Evolutionary conservation across 108 stramenopile species (phyloP).

Genomic region (Nitzschia sp.): DNA sequence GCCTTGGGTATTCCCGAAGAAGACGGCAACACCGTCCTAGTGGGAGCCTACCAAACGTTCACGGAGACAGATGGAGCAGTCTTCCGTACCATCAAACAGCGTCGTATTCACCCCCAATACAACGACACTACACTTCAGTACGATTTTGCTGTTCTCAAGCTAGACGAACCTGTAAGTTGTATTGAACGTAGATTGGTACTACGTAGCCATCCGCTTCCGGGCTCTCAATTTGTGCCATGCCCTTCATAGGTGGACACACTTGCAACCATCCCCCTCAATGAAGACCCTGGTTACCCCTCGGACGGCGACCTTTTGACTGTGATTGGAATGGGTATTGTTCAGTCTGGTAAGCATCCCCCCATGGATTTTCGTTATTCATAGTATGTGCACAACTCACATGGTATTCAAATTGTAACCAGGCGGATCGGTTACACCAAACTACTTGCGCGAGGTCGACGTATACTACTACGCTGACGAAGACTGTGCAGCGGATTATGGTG

Average conservation of each 20-base stretch:
- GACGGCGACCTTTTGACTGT: constrained; percentile 20
- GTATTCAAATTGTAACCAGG: not conserved
- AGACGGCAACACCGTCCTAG: not conserved
- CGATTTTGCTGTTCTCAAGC: constrained; percentile 33
- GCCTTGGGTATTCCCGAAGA: too few relatives aligned
- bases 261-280: not conserved
- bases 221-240: not conserved
- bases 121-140: constrained; percentile 9
- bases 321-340: constrained; percentile 25
- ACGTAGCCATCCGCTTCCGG: not conserved
- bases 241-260: not conserved
- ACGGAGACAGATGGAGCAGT: not conserved
- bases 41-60: not conserved
- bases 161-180: constrained; percentile 11
- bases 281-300: not conserved
- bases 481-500: constrained; percentile 10
- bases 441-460: constrained; percentile 13
- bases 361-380: too few relatives aligned
- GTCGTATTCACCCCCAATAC: constrained; percentile 14
- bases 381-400: not conserved
- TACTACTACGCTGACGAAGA: not conserved
- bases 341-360: not conserved
- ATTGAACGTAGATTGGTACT: too few relatives aligned
- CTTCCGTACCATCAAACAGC: not conserved
- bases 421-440: constrained; percentile 8